These are phyloP conservation scores for Paramecium caudatum DNA, from an alignment of 73 alveolate genomes.

Conservation along the genomic window DNA sequence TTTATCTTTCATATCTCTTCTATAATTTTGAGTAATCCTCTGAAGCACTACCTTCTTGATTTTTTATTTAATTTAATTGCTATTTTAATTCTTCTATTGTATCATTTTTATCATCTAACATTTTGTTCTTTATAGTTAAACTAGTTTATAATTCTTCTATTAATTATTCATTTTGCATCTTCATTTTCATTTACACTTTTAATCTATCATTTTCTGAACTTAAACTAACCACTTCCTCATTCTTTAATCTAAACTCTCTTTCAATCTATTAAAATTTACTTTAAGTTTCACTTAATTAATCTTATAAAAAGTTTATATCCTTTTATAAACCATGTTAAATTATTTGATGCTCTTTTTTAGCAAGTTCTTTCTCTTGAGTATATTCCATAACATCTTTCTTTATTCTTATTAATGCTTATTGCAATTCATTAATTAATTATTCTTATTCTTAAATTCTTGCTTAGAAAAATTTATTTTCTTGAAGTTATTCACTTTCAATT, in stretches of 20 bases:
- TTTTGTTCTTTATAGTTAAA: constrained; percentile 34
- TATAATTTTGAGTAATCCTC: constrained; percentile 40
- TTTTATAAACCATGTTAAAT: background rate
- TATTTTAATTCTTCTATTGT: constrained; percentile 51
- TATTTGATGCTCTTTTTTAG: constrained; percentile 58
- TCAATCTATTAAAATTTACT: background rate
- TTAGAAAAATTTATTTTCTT: constrained; percentile 5
- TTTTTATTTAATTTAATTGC: constrained; percentile 47
- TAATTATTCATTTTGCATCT: constrained; percentile 3
- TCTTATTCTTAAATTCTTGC: constrained; percentile 39
- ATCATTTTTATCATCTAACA: constrained; percentile 68
- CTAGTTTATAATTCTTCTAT: constrained; percentile 59
- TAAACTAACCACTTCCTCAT: background rate
- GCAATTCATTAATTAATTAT: constrained; percentile 49
- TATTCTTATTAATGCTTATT: constrained; percentile 48
- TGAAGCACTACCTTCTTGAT: constrained; percentile 37
- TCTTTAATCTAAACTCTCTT: constrained; percentile 23
- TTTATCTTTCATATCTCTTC: constrained; percentile 53
- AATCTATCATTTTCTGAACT: constrained; percentile 30
- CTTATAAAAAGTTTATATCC: background rate
- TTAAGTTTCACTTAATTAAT: background rate
- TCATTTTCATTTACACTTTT: background rate
- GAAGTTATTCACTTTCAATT: constrained; percentile 21
- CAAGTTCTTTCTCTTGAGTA: constrained; percentile 56
- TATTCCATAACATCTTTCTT: constrained; percentile 67